Base-by-base conservation (phyloP, 345 rosid genomes). In the Citrus inodora region DNA sequence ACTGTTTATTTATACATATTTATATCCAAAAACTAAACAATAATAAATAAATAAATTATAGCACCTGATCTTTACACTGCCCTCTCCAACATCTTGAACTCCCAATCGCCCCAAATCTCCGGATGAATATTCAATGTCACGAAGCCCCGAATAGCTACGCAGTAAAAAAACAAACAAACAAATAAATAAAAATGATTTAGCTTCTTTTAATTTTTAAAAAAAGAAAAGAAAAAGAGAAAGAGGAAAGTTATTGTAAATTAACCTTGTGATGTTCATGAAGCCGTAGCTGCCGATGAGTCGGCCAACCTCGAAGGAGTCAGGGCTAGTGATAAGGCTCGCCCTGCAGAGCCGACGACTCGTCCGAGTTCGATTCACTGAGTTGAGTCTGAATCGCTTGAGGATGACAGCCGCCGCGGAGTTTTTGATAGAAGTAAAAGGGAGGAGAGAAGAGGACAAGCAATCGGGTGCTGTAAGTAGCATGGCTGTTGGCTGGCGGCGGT, bases 251-350 rank as follows among this genome's bases (percentile, higher is more conserved):
- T 21, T 40, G 56, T 66, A 42, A 77, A 56, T 7, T 56, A 70
- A 95, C 98, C 98, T 93, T 8, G 99, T 92, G 53, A 95, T 71
- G 76, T 92, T 95, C 92, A 95, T 92, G 89, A 92, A 95, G 58
- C 98, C 99, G 24, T 92, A 95, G 90, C 93, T 92, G 63, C 99
- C 97, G 27, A 93, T 89, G 65, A 95, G 93, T 64, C 89, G 81
- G 22, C 99, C 99, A 9, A 95, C 99, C 85, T 92, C 92, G 86
- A 95, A 95, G 61, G 93, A 95, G 37, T 87, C 93, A 7, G 99
- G 84, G 72, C 78, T 86, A 25, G 93, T 90, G 61, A 93, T 89
- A 42, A 95, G 87, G 76, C 82, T 78, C 67, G 95, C 94, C 78
- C 75, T 83, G 63, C 94, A 94, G 60, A 74, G 72, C 56, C 70